Conservation (phyloP, 768 basidiomycete species). For the Lentinula sp. region DNA sequence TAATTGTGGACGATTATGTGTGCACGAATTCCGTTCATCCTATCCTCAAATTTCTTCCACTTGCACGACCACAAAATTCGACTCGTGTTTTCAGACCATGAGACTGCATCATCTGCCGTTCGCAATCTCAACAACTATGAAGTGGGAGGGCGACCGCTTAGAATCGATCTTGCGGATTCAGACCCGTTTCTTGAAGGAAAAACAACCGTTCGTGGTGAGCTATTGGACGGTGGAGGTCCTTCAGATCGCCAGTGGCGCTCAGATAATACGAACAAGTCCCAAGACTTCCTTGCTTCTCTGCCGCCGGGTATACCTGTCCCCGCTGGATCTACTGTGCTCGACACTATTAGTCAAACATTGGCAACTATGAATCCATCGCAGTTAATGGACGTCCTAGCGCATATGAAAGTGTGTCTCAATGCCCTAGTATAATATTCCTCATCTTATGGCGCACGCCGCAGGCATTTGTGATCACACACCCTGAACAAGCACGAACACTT, state of each 20-base stretch:
- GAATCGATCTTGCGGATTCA: conserved; percentile 92
- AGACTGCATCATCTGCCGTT: conserved; percentile 92
- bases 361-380: conserved; percentile 80
- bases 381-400: conserved; percentile 89
- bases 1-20: not conserved
- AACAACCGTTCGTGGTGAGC: conserved; percentile 80
- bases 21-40: conserved; percentile 4
- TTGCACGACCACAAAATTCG: not conserved
- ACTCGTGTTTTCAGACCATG: conserved; percentile 63
- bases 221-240: conserved; percentile 56
- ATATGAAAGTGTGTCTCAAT: conserved; percentile 80
- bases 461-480: conserved; percentile 89
- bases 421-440: conserved; percentile 7
- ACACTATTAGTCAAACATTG: conserved; percentile 81
- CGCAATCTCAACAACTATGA: conserved; percentile 92
- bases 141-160: conserved; percentile 86
- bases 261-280: conserved; percentile 26
- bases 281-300: conserved; percentile 56
- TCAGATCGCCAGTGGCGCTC: conserved; percentile 19
- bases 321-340: conserved; percentile 65
- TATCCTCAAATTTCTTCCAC: not conserved
- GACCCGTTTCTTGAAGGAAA: conserved; percentile 90
- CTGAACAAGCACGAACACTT: conserved; percentile 80
- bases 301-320: conserved; percentile 75
- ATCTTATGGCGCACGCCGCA: conserved; percentile 25